These are phyloP conservation scores for Yamadazyma olivae DNA, from an alignment of 805 yeast genomes.

Conservation along the genomic window DNA sequence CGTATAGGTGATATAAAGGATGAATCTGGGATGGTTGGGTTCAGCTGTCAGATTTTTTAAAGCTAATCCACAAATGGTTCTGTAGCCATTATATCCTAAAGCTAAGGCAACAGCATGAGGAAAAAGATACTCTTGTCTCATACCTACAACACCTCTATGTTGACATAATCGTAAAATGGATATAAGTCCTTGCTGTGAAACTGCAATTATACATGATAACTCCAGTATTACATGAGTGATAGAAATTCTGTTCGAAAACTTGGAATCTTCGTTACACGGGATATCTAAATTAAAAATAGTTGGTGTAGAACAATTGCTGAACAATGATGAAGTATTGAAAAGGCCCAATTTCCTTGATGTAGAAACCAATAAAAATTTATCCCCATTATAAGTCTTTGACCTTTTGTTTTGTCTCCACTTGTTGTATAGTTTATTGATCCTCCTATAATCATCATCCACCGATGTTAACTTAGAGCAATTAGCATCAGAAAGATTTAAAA, in stretches of 20 bases:
- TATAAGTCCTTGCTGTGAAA: slow-evolving; percentile 36
- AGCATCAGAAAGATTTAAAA: slow-evolving; percentile 8
- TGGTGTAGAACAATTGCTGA: slow-evolving; percentile 47
- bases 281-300: slow-evolving; percentile 35
- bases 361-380: slow-evolving; percentile 32
- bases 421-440: slow-evolving; percentile 24
- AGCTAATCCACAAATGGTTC: slow-evolving; percentile 34
- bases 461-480: slow-evolving; percentile 19
- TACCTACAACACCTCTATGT: slow-evolving; percentile 34
- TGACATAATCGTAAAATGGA: slow-evolving; percentile 35
- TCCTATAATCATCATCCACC: slow-evolving; percentile 32
- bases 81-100: slow-evolving; percentile 22
- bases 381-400: slow-evolving; percentile 1
- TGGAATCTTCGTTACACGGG: slow-evolving; percentile 34
- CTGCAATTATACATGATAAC: slow-evolving; percentile 32
- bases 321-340: slow-evolving; percentile 41
- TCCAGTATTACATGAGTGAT: slow-evolving; percentile 34
- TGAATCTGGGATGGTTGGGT: slow-evolving; percentile 20
- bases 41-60: slow-evolving; percentile 22
- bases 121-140: slow-evolving; percentile 42
- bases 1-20: slow-evolving; percentile 30
- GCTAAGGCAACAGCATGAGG: slow-evolving; percentile 31
- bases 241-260: slow-evolving; percentile 33
- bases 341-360: slow-evolving; percentile 45
- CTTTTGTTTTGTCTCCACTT: slow-evolving; percentile 7